These are phyloP conservation scores for Cytospora paraplurivora DNA, from an alignment of 2,329 filamentous ascomycete species.

Conservation along the genomic window DNA sequence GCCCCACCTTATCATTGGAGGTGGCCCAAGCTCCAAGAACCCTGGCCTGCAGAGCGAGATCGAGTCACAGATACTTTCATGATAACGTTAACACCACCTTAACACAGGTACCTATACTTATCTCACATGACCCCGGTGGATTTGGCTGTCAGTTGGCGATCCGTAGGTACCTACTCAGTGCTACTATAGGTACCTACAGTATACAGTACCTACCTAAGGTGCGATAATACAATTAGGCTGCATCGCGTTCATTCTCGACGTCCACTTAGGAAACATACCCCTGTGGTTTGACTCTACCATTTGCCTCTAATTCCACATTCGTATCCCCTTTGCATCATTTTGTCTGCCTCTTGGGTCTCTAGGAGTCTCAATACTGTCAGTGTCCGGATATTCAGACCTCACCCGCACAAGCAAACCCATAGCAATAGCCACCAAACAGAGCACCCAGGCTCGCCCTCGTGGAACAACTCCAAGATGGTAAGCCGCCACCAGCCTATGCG, in stretches of 20 bases:
- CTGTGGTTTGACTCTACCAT: background rate
- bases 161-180: no score
- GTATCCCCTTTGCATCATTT: background rate
- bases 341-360: background rate
- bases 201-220: no score
- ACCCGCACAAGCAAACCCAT: background rate
- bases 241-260: constrained; percentile 2
- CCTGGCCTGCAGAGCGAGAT: constrained; percentile 2
- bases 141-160: no score
- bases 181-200: no score
- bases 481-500: background rate
- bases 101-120: no score
- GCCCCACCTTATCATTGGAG: constrained; percentile 1
- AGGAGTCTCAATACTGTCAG: background rate
- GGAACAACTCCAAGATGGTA: constrained; percentile 30
- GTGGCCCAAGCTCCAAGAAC: constrained; percentile 30
- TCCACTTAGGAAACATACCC: background rate
- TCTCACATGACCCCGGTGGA: no score
- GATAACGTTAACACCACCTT: no score
- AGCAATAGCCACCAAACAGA: background rate
- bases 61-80: background rate
- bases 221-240: no score
- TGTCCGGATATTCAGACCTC: background rate
- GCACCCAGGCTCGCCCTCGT: background rate
- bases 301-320: background rate